Evolutionary conservation across 345 rosid species (phyloP), one percentile per base, ranked within the genome.

Genomic region (Camelina hispida): DNA sequence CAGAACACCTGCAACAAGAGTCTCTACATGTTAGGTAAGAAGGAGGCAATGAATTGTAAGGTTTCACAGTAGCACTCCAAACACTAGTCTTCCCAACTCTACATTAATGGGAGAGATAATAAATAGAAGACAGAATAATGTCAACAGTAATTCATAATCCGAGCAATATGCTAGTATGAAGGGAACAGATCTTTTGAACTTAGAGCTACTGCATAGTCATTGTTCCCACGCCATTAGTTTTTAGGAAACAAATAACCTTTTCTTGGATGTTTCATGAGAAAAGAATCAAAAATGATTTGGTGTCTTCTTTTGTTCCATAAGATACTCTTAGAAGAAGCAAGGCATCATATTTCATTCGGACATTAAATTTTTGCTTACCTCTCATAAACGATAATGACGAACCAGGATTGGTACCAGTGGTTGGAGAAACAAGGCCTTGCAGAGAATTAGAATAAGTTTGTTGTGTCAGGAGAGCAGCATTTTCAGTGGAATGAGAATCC

Each of bases 321-420:
- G 35, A 55, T 30, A 28, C 43, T 37, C 34, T 42, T 55, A 22
- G 43, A 64, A 11, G 57, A 22, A 34, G 66, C 17, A 34, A 9
- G 1, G 8, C 50, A 44, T 64, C 77, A 64, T 42, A 28, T 54
- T 63, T 28, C 28, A 54, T 64, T 25, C 30, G 35, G 77, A 7
- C 16, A 56, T 66, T 44, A 15, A 32, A 32, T 10, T 11, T 35
- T 54, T 48, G 10, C 53, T 68, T 80, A 90, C 98, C 98, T 87
- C 88, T 89, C 89, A 93, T 82, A 78, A 93, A 93, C 16, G 96
- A 89, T 47, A 93, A 68, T 9, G 97, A 91, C 23, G 98, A 93
- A 78, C 88, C 75, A 5, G 92, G 92, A 75, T 93, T 93, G 80
- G 85, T 86, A 63, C 91, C 81, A 51, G 79, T 79, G 77, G 83